These are phyloP conservation scores for Monosporozyma servazzii DNA, from an alignment of 805 yeast genomes.

Conservation along the genomic window DNA sequence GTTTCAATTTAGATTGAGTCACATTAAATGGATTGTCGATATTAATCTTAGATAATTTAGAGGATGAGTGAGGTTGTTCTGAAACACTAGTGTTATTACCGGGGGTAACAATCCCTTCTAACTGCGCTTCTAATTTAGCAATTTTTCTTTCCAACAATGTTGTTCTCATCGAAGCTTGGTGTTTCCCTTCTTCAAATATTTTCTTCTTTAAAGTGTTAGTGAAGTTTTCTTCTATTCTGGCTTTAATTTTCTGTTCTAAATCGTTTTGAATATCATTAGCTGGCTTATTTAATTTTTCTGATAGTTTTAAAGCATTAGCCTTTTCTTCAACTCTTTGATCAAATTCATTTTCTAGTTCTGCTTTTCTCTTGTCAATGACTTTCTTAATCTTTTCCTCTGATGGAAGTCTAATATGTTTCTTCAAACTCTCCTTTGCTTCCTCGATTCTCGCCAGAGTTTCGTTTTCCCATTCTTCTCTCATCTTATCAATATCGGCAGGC, in stretches of 20 bases:
- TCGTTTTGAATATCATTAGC: constrained; percentile 5
- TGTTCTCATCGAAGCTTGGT: constrained; percentile 26
- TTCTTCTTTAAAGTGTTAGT: constrained; percentile 17
- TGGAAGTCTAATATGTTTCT: constrained; percentile 40
- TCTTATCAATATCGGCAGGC: constrained; percentile 9
- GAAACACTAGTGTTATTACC: not conserved
- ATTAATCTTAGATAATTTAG: constrained; percentile 4
- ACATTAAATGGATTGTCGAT: constrained; percentile 1
- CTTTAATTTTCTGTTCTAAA: constrained; percentile 15
- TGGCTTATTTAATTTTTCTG: constrained; percentile 5
- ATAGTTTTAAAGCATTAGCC: constrained; percentile 5
- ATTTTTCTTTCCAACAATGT: constrained; percentile 25
- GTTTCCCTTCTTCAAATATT: constrained; percentile 28
- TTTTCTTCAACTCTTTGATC: constrained; percentile 13
- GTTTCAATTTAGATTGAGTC: not conserved
- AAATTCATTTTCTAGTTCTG: constrained; percentile 19
- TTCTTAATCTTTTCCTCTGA: constrained; percentile 51
- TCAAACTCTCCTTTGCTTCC: constrained; percentile 38
- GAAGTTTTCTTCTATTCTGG: constrained; percentile 12
- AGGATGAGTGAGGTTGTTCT: not conserved
- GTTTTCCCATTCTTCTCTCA: constrained; percentile 30
- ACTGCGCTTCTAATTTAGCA: constrained; percentile 22
- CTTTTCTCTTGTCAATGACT: constrained; percentile 36
- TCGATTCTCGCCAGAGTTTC: constrained; percentile 25
- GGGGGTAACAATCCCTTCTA: not conserved